phyloP scores from a whole-genome alignment of 768 basidiomycete species.

The Leccinum obscurum region DNA sequence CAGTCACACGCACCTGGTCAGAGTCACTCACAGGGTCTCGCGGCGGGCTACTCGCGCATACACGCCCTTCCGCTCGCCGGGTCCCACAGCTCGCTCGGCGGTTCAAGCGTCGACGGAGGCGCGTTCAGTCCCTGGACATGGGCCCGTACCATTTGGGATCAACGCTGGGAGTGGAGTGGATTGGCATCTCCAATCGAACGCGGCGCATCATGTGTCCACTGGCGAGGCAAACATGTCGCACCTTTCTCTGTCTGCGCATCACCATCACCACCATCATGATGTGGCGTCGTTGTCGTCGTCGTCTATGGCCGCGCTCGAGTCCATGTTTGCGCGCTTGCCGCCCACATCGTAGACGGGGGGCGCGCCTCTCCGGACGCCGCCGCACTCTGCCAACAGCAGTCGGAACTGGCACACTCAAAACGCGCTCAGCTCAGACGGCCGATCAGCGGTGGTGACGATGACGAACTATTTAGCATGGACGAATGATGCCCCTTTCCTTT shows the following conservation, averaged over 20 bases:
- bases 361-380: constrained; percentile 28
- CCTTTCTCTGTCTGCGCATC: constrained; percentile 26
- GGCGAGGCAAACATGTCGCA: constrained; percentile 22
- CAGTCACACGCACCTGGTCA: constrained; percentile 90
- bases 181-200: constrained; percentile 31
- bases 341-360: constrained; percentile 6
- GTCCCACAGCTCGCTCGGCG: no score
- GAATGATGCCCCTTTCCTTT: constrained; percentile 27
- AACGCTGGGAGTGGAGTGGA: constrained; percentile 29
- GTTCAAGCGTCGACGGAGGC: constrained; percentile 22
- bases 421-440: constrained; percentile 60
- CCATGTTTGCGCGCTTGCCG: constrained; percentile 53
- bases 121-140: constrained; percentile 35
- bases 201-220: constrained; percentile 13
- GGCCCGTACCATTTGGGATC: constrained; percentile 32
- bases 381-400: constrained; percentile 27
- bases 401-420: constrained; percentile 37
- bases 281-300: not conserved
- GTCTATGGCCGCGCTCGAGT: not conserved
- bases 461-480: constrained; percentile 76
- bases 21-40: constrained; percentile 66
- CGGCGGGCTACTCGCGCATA: constrained; percentile 82
- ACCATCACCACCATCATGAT: constrained; percentile 30
- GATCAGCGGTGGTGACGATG: constrained; percentile 48
- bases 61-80: constrained; percentile 45